These are phyloP conservation scores for Porcisia hertigi DNA, from an alignment of 208 protist species.

Conservation along the genomic window DNA sequence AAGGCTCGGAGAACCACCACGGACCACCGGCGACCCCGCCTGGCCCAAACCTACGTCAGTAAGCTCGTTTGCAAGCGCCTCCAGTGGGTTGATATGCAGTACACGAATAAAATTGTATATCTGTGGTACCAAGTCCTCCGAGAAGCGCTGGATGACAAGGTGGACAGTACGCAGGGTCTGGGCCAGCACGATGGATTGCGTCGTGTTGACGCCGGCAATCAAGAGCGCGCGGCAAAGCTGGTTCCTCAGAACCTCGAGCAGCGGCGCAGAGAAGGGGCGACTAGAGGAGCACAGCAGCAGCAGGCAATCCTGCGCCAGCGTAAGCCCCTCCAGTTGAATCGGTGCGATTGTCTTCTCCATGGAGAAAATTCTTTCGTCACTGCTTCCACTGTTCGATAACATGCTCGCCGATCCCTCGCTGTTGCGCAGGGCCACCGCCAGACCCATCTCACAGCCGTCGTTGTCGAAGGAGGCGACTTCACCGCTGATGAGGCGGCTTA, in stretches of 20 bases:
- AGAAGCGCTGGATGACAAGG: conserved; percentile 52
- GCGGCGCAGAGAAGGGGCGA: conserved; percentile 13
- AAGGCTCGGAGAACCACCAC: not conserved
- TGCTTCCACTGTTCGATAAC: conserved; percentile 20
- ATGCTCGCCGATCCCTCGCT: conserved; percentile 3
- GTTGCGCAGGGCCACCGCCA: conserved; percentile 4
- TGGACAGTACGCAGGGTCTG: conserved; percentile 85
- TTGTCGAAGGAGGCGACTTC: conserved; percentile 39
- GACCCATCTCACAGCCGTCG: conserved; percentile 28
- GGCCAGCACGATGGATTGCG: conserved; percentile 77
- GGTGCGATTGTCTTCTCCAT: conserved; percentile 27
- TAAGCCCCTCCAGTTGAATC: conserved; percentile 81
- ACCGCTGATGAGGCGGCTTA: conserved; percentile 53
- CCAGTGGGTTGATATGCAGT: conserved; percentile 79
- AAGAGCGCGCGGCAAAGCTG: conserved; percentile 77
- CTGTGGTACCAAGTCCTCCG: conserved; percentile 71
- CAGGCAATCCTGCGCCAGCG: conserved; percentile 65
- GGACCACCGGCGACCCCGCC: conserved; percentile 9
- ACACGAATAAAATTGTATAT: conserved; percentile 79
- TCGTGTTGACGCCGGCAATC: conserved; percentile 59
- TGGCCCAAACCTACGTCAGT: conserved; percentile 3
- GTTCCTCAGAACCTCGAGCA: conserved; percentile 67
- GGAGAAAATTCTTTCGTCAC: conserved; percentile 17
- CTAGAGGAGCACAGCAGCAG: conserved; percentile 36
- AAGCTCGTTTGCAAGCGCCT: conserved; percentile 55